Percentiles rank a stretch among this genome's conserved stretches.
phyloP scores from a whole-genome alignment of 768 basidiomycete genomes.

The Leccinum disarticulatum region DNA sequence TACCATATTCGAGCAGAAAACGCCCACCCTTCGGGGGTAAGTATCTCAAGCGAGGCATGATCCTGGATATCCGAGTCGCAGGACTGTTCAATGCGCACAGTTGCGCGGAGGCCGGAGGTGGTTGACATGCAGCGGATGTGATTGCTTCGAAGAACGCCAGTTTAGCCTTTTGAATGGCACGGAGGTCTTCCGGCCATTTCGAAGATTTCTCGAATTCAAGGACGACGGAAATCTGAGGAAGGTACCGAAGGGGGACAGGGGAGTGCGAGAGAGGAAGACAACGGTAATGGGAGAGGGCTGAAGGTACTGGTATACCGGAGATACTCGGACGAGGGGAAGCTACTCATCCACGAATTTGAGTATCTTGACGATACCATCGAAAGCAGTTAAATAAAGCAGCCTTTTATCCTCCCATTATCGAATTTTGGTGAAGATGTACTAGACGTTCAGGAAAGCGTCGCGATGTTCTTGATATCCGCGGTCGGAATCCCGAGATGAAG shows the following conservation, averaged over 20 bases:
- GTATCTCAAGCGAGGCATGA: slow-evolving; percentile 68
- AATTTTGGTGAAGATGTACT: slow-evolving; percentile 36
- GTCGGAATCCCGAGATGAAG: slow-evolving; percentile 70
- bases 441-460: slow-evolving; percentile 59
- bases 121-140: slow-evolving; percentile 59
- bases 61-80: slow-evolving; percentile 61
- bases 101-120: slow-evolving; percentile 50
- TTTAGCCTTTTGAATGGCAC: slow-evolving; percentile 91
- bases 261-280: slow-evolving; percentile 49
- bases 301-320: slow-evolving; percentile 85
- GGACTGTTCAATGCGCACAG: slow-evolving; percentile 58
- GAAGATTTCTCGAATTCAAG: slow-evolving; percentile 92
- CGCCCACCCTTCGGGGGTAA: slow-evolving; percentile 82
- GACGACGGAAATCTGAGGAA: slow-evolving; percentile 69
- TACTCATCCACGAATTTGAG: slow-evolving; percentile 72
- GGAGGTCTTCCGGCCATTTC: slow-evolving; percentile 93
- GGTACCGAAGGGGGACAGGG: slow-evolving; percentile 60
- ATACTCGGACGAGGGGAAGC: slow-evolving; percentile 72
- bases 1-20: slow-evolving; percentile 85
- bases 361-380: slow-evolving; percentile 71
- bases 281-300: slow-evolving; percentile 71
- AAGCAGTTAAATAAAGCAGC: slow-evolving; percentile 73
- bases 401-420: slow-evolving; percentile 58
- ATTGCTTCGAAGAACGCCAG: slow-evolving; percentile 87
- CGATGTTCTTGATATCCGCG: slow-evolving; percentile 55